These are phyloP conservation scores for Podila verticillata DNA, from an alignment of 192 early-diverging fungal species.

Conservation along the genomic window DNA sequence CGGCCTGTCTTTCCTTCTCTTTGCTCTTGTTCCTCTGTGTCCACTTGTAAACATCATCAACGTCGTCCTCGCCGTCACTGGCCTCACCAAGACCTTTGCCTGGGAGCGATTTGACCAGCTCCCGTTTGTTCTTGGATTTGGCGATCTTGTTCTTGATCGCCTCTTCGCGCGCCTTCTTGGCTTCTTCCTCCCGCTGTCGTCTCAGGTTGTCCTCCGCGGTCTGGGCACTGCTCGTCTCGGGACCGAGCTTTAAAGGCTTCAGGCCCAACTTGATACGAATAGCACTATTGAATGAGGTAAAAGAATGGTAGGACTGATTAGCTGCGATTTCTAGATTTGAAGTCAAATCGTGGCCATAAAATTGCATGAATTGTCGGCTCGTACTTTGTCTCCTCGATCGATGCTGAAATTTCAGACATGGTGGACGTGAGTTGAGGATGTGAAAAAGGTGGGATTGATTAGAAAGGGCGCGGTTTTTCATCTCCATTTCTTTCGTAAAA, in stretches of 20 bases:
- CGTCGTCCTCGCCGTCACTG: slow-evolving; percentile 66
- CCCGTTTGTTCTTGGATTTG: slow-evolving; percentile 62
- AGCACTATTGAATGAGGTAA: slow-evolving; percentile 48
- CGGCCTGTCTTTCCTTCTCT: slow-evolving; percentile 51
- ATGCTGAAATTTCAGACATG: slow-evolving; percentile 6
- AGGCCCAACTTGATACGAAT: slow-evolving; percentile 64
- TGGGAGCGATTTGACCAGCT: slow-evolving; percentile 61
- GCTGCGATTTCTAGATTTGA: background rate
- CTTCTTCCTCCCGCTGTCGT: slow-evolving; percentile 59
- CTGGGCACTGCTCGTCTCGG: slow-evolving; percentile 40
- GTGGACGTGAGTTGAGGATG: background rate
- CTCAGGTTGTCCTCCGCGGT: slow-evolving; percentile 69
- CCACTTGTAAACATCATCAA: slow-evolving; percentile 75
- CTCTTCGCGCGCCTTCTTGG: slow-evolving; percentile 59
- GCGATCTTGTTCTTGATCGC: slow-evolving; percentile 63
- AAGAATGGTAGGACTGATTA: background rate
- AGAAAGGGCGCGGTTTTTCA: background rate
- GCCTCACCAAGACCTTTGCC: slow-evolving; percentile 73
- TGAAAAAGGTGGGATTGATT: background rate
- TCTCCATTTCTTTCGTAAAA: no score
- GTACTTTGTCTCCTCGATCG: slow-evolving; percentile 13
- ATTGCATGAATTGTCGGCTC: background rate
- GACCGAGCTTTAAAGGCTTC: slow-evolving; percentile 52
- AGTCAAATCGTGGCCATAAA: background rate
- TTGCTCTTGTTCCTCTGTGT: slow-evolving; percentile 64